Conservation (phyloP, 2,329 filamentous ascomycete species). For the Trichothecium roseum region DNA sequence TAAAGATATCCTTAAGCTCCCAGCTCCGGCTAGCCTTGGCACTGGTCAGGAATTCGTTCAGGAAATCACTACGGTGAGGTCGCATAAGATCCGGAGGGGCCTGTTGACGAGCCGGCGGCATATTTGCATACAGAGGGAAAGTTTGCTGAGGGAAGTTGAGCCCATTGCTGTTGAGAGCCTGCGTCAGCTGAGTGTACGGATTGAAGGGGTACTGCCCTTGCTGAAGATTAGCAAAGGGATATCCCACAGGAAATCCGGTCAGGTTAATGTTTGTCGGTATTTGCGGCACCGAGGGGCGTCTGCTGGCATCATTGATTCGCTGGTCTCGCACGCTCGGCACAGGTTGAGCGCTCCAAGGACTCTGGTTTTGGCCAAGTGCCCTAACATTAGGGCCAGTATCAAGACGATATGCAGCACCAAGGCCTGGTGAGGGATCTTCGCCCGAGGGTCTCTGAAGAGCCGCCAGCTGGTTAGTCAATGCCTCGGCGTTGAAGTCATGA, state of each 20-base stretch:
- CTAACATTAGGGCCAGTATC: conserved; percentile 11
- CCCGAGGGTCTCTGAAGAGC: conserved; percentile 24
- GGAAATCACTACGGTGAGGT: conserved; percentile 56
- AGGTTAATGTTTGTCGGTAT: no score
- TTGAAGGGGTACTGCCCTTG: no score
- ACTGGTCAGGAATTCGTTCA: conserved; percentile 72
- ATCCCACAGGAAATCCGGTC: no score
- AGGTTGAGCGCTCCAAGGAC: conserved; percentile 10
- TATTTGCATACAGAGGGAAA: conserved; percentile 10
- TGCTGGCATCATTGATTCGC: no score
- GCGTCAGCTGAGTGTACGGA: no score
- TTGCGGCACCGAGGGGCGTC: no score
- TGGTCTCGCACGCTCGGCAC: no score
- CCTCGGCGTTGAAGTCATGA: conserved; percentile 19
- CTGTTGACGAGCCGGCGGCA: conserved; percentile 23
- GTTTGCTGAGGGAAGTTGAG: no score
- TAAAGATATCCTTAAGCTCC: conserved; percentile 82
- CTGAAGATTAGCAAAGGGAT: no score
- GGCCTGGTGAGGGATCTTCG: conserved; percentile 25
- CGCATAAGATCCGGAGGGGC: conserved; percentile 49
- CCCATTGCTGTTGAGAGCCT: no score
- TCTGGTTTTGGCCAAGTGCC: conserved; percentile 10
- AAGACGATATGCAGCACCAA: conserved; percentile 17
- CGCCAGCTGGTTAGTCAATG: conserved; percentile 14
- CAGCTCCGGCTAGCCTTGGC: conserved; percentile 63